A percentile compares a stretch with the other conserved stretches of the same genome.
These are phyloP conservation scores for Corynascus novoguineensis DNA, from an alignment of 495 filamentous ascomycete genomes.

Conservation along the genomic window DNA sequence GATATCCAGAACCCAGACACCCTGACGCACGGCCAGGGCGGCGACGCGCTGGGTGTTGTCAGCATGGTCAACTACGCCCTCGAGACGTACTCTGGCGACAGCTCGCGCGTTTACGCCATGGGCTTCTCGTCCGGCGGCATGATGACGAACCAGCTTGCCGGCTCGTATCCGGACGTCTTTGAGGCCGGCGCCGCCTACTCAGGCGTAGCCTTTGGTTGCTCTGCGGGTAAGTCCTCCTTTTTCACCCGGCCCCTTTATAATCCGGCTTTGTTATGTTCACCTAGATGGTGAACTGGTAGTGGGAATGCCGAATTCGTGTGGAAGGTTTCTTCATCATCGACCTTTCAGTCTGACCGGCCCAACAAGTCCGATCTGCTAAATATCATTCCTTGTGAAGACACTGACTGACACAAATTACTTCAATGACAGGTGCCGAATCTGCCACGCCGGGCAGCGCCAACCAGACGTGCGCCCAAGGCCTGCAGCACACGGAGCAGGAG, in stretches of 20 bases:
- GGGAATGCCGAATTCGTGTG: no score
- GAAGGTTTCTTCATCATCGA: background rate
- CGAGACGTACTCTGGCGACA: slow-evolving; percentile 43
- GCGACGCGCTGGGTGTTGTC: slow-evolving; percentile 49
- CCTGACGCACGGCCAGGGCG: slow-evolving; percentile 50
- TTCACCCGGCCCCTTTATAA: background rate
- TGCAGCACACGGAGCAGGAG: slow-evolving; percentile 41
- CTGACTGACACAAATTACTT: background rate
- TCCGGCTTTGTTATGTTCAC: no score
- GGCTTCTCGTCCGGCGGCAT: slow-evolving; percentile 52
- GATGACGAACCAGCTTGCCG: slow-evolving; percentile 57
- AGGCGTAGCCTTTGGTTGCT: slow-evolving; percentile 50
- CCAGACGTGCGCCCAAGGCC: slow-evolving; percentile 49
- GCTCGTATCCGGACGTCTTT: slow-evolving; percentile 54
- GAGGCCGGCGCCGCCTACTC: slow-evolving; percentile 51
- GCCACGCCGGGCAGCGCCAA: slow-evolving; percentile 40
- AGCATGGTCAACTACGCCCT: slow-evolving; percentile 53
- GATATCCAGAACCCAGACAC: slow-evolving; percentile 44
- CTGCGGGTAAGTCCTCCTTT: slow-evolving; percentile 25
- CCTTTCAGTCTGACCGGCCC: no score
- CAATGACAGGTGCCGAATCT: slow-evolving; percentile 15
- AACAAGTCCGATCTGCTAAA: no score
- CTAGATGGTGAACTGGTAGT: no score
- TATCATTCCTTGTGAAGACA: no score
- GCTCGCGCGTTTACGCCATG: slow-evolving; percentile 45